A percentile compares a stretch with the other conserved stretches of the same genome.
These are phyloP conservation scores for Gonapodya prolifera DNA, from an alignment of 192 early-diverging fungal genomes.

Conservation along the genomic window DNA sequence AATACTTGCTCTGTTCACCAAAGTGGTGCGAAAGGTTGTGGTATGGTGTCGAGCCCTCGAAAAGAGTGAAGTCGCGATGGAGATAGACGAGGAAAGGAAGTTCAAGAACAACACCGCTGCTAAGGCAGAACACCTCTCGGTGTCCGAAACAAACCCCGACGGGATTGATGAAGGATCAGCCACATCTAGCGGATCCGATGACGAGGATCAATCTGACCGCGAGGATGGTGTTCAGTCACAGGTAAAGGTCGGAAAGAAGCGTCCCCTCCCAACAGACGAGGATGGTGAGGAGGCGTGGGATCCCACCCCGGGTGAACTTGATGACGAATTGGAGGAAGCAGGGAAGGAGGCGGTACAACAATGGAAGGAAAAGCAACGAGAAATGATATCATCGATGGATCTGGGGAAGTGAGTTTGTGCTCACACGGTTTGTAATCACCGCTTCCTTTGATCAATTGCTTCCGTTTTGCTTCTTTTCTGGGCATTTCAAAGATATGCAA, in stretches of 20 bases:
- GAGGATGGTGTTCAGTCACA: constrained; percentile 9
- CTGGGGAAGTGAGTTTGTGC: constrained; percentile 45
- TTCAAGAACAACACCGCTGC: constrained; percentile 1
- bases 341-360: constrained; percentile 54
- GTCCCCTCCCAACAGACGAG: constrained; percentile 14
- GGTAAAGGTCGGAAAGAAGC: constrained; percentile 14
- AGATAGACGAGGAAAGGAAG: constrained; percentile 18
- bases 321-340: constrained; percentile 75
- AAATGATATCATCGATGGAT: constrained; percentile 66
- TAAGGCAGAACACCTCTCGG: constrained; percentile 7
- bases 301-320: constrained; percentile 58
- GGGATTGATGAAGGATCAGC: constrained; percentile 16
- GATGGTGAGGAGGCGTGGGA: constrained; percentile 81
- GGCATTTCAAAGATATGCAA: constrained; percentile 42
- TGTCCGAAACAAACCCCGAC: constrained; percentile 14
- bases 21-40: constrained; percentile 77
- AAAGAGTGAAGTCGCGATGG: constrained; percentile 28
- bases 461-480: constrained; percentile 10
- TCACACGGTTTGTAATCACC: neutral
- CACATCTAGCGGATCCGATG: constrained; percentile 13
- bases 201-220: constrained; percentile 13
- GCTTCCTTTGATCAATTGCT: constrained; percentile 16
- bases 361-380: constrained; percentile 59
- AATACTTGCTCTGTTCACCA: constrained; percentile 87
- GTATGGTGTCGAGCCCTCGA: constrained; percentile 52